Percentiles rank a stretch among this genome's conserved stretches.
Conservation (phyloP, 768 basidiomycete species). For the Amanita inopinata region DNA sequence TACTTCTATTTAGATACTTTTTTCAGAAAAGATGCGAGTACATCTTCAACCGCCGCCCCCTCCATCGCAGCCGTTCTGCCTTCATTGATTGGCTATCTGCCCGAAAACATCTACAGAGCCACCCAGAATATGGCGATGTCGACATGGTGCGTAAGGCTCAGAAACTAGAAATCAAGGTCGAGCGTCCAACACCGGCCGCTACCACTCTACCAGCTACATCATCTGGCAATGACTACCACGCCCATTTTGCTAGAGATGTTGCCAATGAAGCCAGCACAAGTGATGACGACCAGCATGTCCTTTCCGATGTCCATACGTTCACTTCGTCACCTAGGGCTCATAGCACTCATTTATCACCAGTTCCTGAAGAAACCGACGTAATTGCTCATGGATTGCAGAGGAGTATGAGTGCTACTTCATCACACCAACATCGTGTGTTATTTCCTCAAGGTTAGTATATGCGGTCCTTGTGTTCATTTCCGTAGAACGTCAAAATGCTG, state of each 20-base stretch:
- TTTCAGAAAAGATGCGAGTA: conserved; percentile 35
- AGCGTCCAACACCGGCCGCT: conserved; percentile 15
- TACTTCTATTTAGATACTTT: conserved; percentile 25
- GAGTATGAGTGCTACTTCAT: not conserved
- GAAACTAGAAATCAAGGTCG: conserved; percentile 25
- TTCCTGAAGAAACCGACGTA: not conserved
- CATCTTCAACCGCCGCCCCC: conserved; percentile 17
- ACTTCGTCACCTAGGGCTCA: conserved; percentile 16
- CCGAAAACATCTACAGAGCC: no score
- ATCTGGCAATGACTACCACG: no score
- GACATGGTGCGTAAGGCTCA: no score
- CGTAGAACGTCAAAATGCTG: no score
- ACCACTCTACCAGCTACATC: conserved; percentile 7
- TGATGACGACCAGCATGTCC: no score
- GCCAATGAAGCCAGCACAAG: no score
- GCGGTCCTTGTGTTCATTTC: not conserved
- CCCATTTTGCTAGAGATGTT: no score
- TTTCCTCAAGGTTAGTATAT: not conserved
- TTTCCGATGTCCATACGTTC: conserved; percentile 12
- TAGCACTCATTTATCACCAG: conserved; percentile 10
- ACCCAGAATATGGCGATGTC: no score
- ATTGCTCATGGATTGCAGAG: not conserved
- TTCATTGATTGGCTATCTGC: conserved; percentile 15
- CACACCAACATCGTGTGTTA: not conserved
- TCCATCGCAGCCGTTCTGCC: conserved; percentile 17